A percentile compares a stretch with the other conserved stretches of the same genome.
Evolutionary conservation across 352 stramenopile species (phyloP).

Genomic region (Phytophthora capsici): DNA sequence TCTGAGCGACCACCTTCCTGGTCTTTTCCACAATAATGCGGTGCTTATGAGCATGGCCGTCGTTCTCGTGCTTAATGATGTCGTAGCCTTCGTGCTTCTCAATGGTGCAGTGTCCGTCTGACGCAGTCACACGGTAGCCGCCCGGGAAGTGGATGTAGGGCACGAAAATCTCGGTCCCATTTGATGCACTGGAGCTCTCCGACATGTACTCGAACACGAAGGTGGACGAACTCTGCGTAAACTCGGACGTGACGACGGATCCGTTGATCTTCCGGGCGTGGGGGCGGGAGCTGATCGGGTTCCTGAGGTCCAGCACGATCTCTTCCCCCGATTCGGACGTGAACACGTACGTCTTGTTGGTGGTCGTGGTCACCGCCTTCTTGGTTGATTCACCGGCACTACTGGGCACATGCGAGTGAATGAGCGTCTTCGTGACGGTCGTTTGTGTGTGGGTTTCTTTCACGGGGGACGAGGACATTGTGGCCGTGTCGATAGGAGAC

Average conservation of each 20-base stretch:
- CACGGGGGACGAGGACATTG: conserved; percentile 29
- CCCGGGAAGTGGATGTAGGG: conserved; percentile 40
- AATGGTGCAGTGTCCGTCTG: conserved; percentile 42
- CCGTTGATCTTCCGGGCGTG: conserved; percentile 70
- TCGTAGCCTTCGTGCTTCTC: conserved; percentile 60
- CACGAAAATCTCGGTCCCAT: conserved; percentile 42
- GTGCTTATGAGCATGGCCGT: conserved; percentile 37
- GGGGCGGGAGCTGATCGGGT: conserved; percentile 45
- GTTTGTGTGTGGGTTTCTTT: conserved; percentile 29
- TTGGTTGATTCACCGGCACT: conserved; percentile 15
- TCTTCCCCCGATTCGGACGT: conserved; percentile 33
- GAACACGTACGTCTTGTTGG: conserved; percentile 34
- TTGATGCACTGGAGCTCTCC: background rate
- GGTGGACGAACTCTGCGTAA: conserved; percentile 48
- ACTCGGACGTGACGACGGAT: conserved; percentile 55
- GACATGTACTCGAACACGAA: conserved; percentile 69
- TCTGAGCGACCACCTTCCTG: conserved; percentile 16
- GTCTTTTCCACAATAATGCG: conserved; percentile 40
- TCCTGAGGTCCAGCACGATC: conserved; percentile 28
- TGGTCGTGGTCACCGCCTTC: conserved; percentile 28
- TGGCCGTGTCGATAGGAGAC: background rate
- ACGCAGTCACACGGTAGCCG: conserved; percentile 43
- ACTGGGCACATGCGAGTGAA: conserved; percentile 20
- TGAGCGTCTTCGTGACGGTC: conserved; percentile 28
- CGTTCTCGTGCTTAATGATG: conserved; percentile 48